Base-by-base conservation (phyloP, 1,284 basidiomycete genomes). In the Somion occarium region DNA sequence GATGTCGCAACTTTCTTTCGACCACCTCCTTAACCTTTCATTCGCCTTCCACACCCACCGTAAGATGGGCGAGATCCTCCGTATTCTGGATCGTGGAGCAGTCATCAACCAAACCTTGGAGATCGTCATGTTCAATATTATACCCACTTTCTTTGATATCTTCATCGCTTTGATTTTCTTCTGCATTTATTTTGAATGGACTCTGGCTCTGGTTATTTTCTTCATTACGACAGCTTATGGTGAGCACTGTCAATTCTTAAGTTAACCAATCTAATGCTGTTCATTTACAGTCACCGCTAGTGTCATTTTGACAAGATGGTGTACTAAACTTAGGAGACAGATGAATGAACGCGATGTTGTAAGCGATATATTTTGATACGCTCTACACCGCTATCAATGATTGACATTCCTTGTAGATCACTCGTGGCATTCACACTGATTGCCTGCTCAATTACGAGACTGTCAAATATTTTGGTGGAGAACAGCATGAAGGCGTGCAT, bases 391-490 rank as follows among this genome's bases (percentile, higher is more conserved):
- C 25, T 54, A 15, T 43, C 43, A 25, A 53, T 50, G 39, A 18
- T 47, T 24, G 20, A 22, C 38, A 7, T 51, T 53, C 50, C 2
- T 22, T 11, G 26, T 49, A 86, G 79, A 65, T 83, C 23, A 88
- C 83, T 12, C 80, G 88, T 44, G 85, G 83, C 13, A 90, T 91
- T 48, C 85, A 92, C 61, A 88, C 88, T 3, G 89, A 91, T 63
- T 84, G 82, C 59, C 69, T 90, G 42, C 76, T 93, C 60, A 88
- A 92, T 68, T 86, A 91, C 61, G 91, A 91, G 69, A 85, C 88
- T 11, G 87, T 93, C 57, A 91, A 91, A 65, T 91, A 90, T 68
- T 93, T 92, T 65, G 81, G 82, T 26, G 88, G 90, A 24, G 91
- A 95, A 66, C 74, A 80, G 27, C 86, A 91, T 62, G 92, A 94